These are phyloP conservation scores for Sordariomycetes sp. DNA, from an alignment of 2,329 filamentous ascomycete genomes.

Conservation along the genomic window DNA sequence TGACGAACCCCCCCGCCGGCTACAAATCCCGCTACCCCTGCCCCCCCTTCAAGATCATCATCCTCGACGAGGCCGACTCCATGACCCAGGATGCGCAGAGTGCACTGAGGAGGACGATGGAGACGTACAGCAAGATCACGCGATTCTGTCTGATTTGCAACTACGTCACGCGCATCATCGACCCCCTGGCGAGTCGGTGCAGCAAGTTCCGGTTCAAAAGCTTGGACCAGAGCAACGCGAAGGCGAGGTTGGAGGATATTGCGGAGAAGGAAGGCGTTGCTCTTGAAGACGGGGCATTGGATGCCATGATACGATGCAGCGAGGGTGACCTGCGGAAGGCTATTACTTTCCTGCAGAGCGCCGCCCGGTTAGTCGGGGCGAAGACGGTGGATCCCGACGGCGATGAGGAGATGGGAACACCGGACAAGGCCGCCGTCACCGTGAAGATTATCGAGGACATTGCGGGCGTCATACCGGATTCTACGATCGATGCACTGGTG, in stretches of 20 bases:
- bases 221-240: constrained; percentile 77
- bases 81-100: constrained; percentile 99
- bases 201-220: constrained; percentile 98
- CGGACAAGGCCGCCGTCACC: constrained; percentile 49
- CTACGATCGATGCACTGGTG: constrained; percentile 60
- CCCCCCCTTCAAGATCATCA: constrained; percentile 97
- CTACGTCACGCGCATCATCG: constrained; percentile 96
- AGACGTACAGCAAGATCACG: constrained; percentile 93
- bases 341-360: constrained; percentile 92
- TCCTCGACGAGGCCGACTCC: constrained; percentile 94
- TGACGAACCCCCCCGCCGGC: constrained; percentile 67
- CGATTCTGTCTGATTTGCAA: constrained; percentile 97
- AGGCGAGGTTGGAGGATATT: constrained; percentile 70
- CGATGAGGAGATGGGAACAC: constrained; percentile 46
- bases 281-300: constrained; percentile 68
- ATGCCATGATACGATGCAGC: constrained; percentile 74
- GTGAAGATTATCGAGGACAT: constrained; percentile 84
- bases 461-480: constrained; percentile 79
- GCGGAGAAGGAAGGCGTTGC: constrained; percentile 66
- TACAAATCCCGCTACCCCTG: constrained; percentile 72
- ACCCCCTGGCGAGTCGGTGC: constrained; percentile 85
- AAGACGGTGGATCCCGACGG: constrained; percentile 37
- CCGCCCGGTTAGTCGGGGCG: constrained; percentile 76
- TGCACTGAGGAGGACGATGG: constrained; percentile 90
- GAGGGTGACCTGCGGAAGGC: constrained; percentile 94